A percentile compares a stretch with the other conserved stretches of the same genome.
Evolutionary conservation across 164 flowering plant species (phyloP).

Genomic region (Echeveria elegans): DNA sequence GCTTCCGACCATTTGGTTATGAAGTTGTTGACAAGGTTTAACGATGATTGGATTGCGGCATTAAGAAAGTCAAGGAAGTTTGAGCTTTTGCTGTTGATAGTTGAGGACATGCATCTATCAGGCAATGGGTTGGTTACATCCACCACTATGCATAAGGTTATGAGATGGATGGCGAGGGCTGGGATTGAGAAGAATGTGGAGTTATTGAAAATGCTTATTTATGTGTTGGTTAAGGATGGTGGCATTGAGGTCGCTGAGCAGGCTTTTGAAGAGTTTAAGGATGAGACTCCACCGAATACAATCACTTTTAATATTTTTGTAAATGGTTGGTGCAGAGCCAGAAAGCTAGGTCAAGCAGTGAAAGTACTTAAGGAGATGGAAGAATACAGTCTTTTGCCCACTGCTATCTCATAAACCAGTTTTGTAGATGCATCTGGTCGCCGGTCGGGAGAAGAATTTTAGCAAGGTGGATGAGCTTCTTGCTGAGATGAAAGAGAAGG

Average conservation of each 20-base stretch:
- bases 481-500: constrained; percentile 42
- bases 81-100: constrained; percentile 44
- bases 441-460: constrained; percentile 43
- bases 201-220: constrained; percentile 42
- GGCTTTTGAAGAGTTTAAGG: constrained; percentile 36
- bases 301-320: constrained; percentile 48
- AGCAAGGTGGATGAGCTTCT: constrained; percentile 37
- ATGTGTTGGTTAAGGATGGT: constrained; percentile 44
- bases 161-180: constrained; percentile 47
- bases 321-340: constrained; percentile 52
- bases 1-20: constrained; percentile 28
- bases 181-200: constrained; percentile 36
- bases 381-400: constrained; percentile 34
- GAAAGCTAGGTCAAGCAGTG: constrained; percentile 35
- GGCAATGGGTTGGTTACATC: constrained; percentile 32
- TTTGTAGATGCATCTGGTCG: constrained; percentile 53
- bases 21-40: constrained; percentile 39
- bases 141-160: constrained; percentile 40
- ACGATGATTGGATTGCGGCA: constrained; percentile 51
- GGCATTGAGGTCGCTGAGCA: constrained; percentile 41
- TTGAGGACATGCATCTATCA: constrained; percentile 36
- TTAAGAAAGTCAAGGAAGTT: constrained; percentile 53
- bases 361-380: constrained; percentile 42
- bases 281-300: constrained; percentile 25
- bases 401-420: constrained; percentile 45